phyloP scores from a whole-genome alignment of 2,329 filamentous ascomycete species.

The Coniochaeta sp. region DNA sequence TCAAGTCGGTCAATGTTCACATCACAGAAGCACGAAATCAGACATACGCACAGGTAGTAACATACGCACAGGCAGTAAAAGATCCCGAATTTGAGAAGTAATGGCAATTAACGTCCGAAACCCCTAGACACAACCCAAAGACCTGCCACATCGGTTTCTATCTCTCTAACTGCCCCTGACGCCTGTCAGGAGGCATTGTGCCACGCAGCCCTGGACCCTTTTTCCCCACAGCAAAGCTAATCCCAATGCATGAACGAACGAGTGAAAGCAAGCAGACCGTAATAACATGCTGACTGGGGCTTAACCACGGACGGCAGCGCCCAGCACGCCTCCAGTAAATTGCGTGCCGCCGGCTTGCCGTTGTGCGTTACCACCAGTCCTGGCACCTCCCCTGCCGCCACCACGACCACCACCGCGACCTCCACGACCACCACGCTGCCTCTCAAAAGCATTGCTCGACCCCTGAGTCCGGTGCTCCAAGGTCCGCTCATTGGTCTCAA shows the following conservation, averaged over 20 bases:
- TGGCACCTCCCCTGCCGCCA: conserved; percentile 54
- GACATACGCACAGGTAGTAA: no score
- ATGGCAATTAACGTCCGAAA: not conserved
- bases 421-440: conserved; percentile 69
- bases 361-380: conserved; percentile 50
- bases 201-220: not conserved
- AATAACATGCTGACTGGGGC: not conserved
- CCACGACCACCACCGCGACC: conserved; percentile 57
- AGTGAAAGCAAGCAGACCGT: conserved; percentile 6
- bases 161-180: not conserved
- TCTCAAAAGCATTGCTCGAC: conserved; percentile 89
- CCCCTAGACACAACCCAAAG: not conserved
- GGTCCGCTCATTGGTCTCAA: conserved; percentile 95
- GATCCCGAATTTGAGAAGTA: not conserved
- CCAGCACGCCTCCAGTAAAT: conserved; percentile 75
- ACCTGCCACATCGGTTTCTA: not conserved
- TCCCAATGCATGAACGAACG: conserved; percentile 18
- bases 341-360: conserved; percentile 67
- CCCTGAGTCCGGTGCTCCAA: conserved; percentile 96
- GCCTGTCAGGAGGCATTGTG: not conserved
- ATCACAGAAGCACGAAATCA: no score
- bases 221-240: conserved; percentile 8
- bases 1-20: no score
- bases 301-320: conserved; percentile 58
- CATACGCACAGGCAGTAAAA: no score